Conservation (phyloP, 805 yeast genomes). For the Wickerhamiella allomyrinae region DNA sequence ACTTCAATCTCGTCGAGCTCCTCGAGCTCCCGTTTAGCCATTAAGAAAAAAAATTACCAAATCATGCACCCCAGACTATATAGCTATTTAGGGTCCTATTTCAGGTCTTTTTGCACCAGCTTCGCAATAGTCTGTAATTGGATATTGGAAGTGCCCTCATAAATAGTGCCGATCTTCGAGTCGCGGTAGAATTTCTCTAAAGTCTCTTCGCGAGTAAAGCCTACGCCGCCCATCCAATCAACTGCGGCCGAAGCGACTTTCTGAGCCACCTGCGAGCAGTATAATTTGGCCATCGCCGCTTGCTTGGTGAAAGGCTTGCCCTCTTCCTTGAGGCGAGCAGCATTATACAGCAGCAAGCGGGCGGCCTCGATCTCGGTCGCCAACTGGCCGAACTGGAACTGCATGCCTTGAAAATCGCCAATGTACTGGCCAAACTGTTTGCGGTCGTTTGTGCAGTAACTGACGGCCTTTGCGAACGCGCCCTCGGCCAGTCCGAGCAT, state of each 20-base stretch:
- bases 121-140: constrained; percentile 33
- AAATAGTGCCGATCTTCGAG: constrained; percentile 32
- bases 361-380: constrained; percentile 33
- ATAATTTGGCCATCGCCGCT: constrained; percentile 34
- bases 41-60: neutral
- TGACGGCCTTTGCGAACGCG: constrained; percentile 29
- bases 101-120: constrained; percentile 24
- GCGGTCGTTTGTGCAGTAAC: constrained; percentile 28
- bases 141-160: constrained; percentile 33
- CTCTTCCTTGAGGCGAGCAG: constrained; percentile 33
- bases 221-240: constrained; percentile 37
- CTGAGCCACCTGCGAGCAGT: constrained; percentile 30
- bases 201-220: constrained; percentile 31
- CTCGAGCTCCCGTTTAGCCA: constrained; percentile 20
- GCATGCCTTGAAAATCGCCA: constrained; percentile 35
- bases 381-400: constrained; percentile 32
- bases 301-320: constrained; percentile 29
- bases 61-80: too few species aligned
- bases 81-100: too few species aligned
- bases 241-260: constrained; percentile 29
- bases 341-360: constrained; percentile 29
- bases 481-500: constrained; percentile 33
- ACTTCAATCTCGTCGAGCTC: constrained; percentile 29
- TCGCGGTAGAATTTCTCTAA: constrained; percentile 32
- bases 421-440: constrained; percentile 30